These are phyloP conservation scores for Helichrysum umbraculigerum DNA, from an alignment of 129 eudicot species.

Conservation along the genomic window DNA sequence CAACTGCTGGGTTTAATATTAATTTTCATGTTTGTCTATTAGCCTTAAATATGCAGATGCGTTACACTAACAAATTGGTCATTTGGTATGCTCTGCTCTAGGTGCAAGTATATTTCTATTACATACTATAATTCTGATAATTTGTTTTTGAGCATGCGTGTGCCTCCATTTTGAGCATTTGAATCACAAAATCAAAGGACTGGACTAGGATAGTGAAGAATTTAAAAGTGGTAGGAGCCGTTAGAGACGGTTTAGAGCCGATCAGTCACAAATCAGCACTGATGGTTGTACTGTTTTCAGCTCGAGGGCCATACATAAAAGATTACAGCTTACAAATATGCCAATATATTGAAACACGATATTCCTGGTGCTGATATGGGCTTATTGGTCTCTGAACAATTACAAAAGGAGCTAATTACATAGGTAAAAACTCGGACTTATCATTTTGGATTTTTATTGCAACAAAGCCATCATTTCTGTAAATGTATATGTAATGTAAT, in stretches of 20 bases:
- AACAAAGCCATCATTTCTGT: neutral
- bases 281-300: conserved; percentile 88
- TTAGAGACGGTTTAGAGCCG: conserved; percentile 83
- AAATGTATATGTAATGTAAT: no score
- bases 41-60: no score
- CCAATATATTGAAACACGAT: conserved; percentile 93
- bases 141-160: no score
- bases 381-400: conserved; percentile 95
- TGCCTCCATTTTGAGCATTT: no score
- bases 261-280: conserved; percentile 86
- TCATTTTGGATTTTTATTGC: neutral
- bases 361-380: conserved; percentile 98
- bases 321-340: conserved; percentile 89
- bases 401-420: conserved; percentile 85
- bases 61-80: no score
- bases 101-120: no score
- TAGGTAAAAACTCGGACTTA: conserved; percentile 56
- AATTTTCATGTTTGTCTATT: no score
- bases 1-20: no score
- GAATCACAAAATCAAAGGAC: conserved; percentile 43
- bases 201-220: conserved; percentile 85
- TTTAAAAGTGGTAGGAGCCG: conserved; percentile 76
- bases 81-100: no score
- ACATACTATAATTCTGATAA: no score
- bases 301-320: conserved; percentile 93